Percentiles rank a stretch among this genome's conserved stretches.
phyloP scores from a whole-genome alignment of 768 basidiomycete species.

The Termitomyces sp. region DNA sequence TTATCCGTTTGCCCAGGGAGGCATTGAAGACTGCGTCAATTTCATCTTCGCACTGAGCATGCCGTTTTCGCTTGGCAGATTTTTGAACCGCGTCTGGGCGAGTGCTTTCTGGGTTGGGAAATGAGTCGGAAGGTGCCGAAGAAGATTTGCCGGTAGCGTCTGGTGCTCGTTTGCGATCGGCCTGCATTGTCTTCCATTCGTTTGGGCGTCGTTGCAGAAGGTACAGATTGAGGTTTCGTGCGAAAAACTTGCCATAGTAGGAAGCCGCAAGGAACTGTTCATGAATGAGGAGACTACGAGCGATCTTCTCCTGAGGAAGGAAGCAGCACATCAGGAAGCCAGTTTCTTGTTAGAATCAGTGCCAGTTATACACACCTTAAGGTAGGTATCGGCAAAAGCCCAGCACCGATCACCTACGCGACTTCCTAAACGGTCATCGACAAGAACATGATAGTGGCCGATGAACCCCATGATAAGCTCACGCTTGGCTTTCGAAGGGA shows the following conservation, averaged over 20 bases:
- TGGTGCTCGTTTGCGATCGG: constrained; percentile 35
- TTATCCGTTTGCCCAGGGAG: constrained; percentile 56
- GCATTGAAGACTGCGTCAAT: constrained; percentile 73
- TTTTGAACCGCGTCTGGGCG: background rate
- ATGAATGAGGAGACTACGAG: constrained; percentile 69
- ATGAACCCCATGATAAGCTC: constrained; percentile 73
- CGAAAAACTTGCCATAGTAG: constrained; percentile 87
- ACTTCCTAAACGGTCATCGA: constrained; percentile 89
- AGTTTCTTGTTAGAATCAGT: background rate
- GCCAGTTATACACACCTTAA: constrained; percentile 59
- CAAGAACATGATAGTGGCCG: constrained; percentile 76
- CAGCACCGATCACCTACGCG: constrained; percentile 90
- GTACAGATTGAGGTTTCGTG: constrained; percentile 72
- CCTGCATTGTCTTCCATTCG: constrained; percentile 80
- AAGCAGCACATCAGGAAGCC: background rate
- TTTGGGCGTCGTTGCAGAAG: constrained; percentile 76
- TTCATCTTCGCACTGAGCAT: constrained; percentile 52
- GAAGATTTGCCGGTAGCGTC: constrained; percentile 13
- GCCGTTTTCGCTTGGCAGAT: constrained; percentile 41
- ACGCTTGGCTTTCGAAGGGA: constrained; percentile 64
- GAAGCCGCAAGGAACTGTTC: constrained; percentile 73
- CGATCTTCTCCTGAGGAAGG: constrained; percentile 80
- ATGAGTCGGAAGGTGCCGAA: constrained; percentile 1
- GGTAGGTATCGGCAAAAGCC: constrained; percentile 87
- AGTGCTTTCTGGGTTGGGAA: constrained; percentile 1